Evolutionary conservation across 192 early-diverging fungal species (phyloP).

Genomic region (Podila minutissima): DNA sequence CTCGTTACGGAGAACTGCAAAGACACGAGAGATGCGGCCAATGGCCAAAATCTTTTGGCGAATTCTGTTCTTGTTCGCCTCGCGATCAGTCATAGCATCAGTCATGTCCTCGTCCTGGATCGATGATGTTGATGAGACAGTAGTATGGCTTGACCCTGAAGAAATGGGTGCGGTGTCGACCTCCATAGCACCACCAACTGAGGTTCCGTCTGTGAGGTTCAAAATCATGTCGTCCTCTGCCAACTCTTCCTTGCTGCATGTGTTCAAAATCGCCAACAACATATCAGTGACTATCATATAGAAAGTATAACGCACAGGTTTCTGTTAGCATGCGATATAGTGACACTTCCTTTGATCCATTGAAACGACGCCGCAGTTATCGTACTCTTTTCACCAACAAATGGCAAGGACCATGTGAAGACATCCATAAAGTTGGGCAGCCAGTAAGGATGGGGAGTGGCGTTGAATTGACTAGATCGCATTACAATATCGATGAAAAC

Average conservation of each 20-base stretch:
- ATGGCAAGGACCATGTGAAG: conserved; percentile 97
- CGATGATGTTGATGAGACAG: conserved; percentile 1
- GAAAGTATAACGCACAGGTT: neutral
- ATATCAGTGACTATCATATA: conserved; percentile 88
- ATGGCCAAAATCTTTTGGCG: conserved; percentile 89
- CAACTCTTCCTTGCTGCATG: conserved; percentile 96
- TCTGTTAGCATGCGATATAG: neutral
- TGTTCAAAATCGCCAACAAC: conserved; percentile 92
- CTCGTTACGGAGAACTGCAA: conserved; percentile 91
- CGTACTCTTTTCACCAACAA: conserved; percentile 97
- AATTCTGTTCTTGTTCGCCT: conserved; percentile 25
- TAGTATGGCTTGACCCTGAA: conserved; percentile 13
- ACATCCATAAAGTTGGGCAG: conserved; percentile 99
- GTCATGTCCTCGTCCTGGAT: conserved; percentile 25
- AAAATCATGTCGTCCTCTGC: conserved; percentile 64
- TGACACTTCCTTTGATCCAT: neutral
- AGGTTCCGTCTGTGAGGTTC: conserved; percentile 24
- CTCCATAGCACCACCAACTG: conserved; percentile 16
- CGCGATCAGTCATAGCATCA: conserved; percentile 22
- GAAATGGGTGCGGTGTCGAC: conserved; percentile 22
- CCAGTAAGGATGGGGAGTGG: conserved; percentile 98
- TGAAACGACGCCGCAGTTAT: neutral
- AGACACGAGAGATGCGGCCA: conserved; percentile 90
- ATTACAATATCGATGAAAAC: no score
- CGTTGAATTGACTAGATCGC: conserved; percentile 69